Conservation (phyloP, 495 filamentous ascomycete species). For the Friedmanniomyces simplex region DNA sequence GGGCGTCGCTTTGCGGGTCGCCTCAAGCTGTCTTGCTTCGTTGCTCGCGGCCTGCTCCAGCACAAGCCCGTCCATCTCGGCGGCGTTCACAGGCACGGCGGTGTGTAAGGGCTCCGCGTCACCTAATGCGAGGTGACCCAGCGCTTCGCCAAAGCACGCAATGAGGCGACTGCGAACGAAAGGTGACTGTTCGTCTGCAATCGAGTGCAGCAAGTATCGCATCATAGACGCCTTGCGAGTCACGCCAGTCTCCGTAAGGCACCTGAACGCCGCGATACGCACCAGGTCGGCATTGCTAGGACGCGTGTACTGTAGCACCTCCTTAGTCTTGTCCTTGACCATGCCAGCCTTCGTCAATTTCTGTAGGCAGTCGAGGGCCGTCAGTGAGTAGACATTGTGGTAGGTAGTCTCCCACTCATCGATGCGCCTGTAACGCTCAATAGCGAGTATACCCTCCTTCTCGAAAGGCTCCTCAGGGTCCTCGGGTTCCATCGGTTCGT, state of each 20-base stretch:
- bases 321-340: conserved; percentile 47
- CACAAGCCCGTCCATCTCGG: conserved; percentile 53
- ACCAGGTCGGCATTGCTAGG: conserved; percentile 69
- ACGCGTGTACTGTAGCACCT: conserved; percentile 72
- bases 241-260: conserved; percentile 67
- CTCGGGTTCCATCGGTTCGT: conserved; percentile 20
- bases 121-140: conserved; percentile 75
- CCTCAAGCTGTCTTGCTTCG: conserved; percentile 45
- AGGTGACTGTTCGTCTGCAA: conserved; percentile 70
- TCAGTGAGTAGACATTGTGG: conserved; percentile 79
- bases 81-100: conserved; percentile 19
- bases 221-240: conserved; percentile 52
- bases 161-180: conserved; percentile 64
- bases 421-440: conserved; percentile 81
- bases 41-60: conserved; percentile 68
- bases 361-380: conserved; percentile 69
- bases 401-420: conserved; percentile 89
- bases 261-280: conserved; percentile 72
- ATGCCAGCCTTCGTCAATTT: conserved; percentile 62
- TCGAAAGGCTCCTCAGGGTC: conserved; percentile 45
- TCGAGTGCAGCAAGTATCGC: conserved; percentile 56
- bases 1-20: conserved; percentile 52
- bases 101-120: conserved; percentile 34
- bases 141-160: conserved; percentile 53
- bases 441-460: conserved; percentile 63